A percentile compares a stretch with the other conserved stretches of the same genome.
phyloP scores from a whole-genome alignment of 2,329 filamentous ascomycete species.

The Pezicula neosporulosa region DNA sequence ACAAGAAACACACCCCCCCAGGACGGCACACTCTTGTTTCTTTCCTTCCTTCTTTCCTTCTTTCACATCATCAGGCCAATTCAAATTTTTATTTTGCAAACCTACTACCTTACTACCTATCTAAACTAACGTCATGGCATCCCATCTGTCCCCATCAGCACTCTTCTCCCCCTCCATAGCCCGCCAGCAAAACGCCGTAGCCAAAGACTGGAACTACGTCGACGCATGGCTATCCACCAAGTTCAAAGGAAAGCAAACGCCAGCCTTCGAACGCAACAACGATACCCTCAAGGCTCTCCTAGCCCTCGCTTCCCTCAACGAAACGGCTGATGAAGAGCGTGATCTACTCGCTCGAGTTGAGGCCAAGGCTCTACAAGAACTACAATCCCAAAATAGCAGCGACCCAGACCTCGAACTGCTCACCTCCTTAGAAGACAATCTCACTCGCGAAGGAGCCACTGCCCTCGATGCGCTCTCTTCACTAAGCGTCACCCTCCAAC shows the following conservation, averaged over 20 bases:
- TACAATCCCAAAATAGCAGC: constrained; percentile 36
- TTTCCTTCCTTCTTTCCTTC: too few relatives aligned
- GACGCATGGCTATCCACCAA: constrained; percentile 77
- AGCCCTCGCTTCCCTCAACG: constrained; percentile 71
- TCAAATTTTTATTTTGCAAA: too few relatives aligned
- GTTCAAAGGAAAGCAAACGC: constrained; percentile 60
- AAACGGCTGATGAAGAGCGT: constrained; percentile 70
- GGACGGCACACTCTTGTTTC: too few relatives aligned
- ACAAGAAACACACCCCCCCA: too few relatives aligned
- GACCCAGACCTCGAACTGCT: constrained; percentile 41
- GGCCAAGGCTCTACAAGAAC: constrained; percentile 51
- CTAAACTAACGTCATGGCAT: constrained; percentile 22
- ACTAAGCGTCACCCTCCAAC: constrained; percentile 40
- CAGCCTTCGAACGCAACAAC: constrained; percentile 80
- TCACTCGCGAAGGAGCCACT: constrained; percentile 50
- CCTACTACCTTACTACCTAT: too few relatives aligned
- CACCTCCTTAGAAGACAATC: constrained; percentile 47
- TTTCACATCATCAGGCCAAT: too few relatives aligned
- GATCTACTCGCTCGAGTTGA: constrained; percentile 56
- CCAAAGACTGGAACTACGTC: constrained; percentile 88
- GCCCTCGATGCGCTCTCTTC: constrained; percentile 57
- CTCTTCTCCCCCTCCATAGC: constrained; percentile 67
- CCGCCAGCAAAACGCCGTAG: constrained; percentile 74
- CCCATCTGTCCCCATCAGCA: constrained; percentile 38
- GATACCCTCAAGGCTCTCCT: constrained; percentile 77